Evolutionary conservation across 106 monocot genomes (phyloP).

Genomic region (Triglochin maritima): DNA sequence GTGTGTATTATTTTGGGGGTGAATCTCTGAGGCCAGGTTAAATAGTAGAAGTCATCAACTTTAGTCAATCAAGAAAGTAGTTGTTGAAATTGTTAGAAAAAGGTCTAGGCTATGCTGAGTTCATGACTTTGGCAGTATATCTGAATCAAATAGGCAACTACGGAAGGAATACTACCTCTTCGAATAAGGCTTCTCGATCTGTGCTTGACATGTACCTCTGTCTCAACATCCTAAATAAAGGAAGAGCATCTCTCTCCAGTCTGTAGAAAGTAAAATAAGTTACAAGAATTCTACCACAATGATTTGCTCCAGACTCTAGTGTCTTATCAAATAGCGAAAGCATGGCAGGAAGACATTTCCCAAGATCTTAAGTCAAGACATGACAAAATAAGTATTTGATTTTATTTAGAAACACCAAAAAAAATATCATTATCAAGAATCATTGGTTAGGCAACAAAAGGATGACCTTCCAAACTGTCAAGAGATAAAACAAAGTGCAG

Average conservation of each 20-base stretch:
- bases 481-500: background rate
- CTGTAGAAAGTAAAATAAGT: conserved; percentile 22
- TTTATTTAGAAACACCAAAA: too few species aligned
- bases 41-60: background rate
- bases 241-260: conserved; percentile 89
- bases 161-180: conserved; percentile 48
- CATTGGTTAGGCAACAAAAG: background rate
- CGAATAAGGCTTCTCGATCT: conserved; percentile 67
- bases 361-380: too few species aligned
- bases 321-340: too few species aligned
- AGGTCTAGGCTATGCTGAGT: too few species aligned
- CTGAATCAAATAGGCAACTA: too few species aligned
- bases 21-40: background rate
- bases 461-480: background rate
- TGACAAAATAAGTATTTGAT: too few species aligned
- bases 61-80: background rate
- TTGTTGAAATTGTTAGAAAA: background rate
- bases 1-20: background rate
- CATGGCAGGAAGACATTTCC: too few species aligned
- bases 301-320: background rate
- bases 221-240: conserved; percentile 71
- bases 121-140: too few species aligned
- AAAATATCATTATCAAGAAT: too few species aligned
- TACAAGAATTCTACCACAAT: too few species aligned
- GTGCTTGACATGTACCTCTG: conserved; percentile 74